Conservation (phyloP, 2,329 filamentous ascomycete genomes). For the Penicillium nordicum region DNA sequence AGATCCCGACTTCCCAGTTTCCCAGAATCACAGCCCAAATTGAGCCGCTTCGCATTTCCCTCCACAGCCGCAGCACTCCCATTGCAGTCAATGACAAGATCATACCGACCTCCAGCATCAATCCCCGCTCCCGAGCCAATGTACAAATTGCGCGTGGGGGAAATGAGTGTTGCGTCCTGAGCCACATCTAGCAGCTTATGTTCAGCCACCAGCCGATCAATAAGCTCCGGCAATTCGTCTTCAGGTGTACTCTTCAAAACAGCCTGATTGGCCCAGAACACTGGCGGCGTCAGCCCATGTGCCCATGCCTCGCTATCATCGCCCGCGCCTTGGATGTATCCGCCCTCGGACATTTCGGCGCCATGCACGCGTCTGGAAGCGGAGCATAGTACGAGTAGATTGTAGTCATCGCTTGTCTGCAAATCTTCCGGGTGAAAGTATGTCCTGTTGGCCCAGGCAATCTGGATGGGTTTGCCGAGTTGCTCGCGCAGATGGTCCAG, state of each 20-base stretch:
- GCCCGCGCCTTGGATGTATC: conserved; percentile 90
- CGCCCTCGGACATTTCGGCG: conserved; percentile 65
- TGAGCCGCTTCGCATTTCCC: conserved; percentile 41
- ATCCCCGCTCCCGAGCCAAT: conserved; percentile 29
- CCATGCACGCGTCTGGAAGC: conserved; percentile 70
- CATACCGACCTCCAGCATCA: conserved; percentile 44
- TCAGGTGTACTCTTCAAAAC: conserved; percentile 63
- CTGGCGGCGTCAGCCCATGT: conserved; percentile 66
- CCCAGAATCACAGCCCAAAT: conserved; percentile 64
- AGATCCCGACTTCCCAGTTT: conserved; percentile 82
- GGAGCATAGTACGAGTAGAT: conserved; percentile 79
- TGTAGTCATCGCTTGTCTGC: conserved; percentile 52
- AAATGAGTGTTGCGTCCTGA: conserved; percentile 31
- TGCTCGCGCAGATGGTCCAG: conserved; percentile 52
- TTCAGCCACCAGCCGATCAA: conserved; percentile 43
- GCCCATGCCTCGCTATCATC: conserved; percentile 97
- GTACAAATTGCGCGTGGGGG: conserved; percentile 40
- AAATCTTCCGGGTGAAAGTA: conserved; percentile 51
- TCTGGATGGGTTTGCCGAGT: conserved; percentile 68
- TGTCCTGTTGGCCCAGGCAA: conserved; percentile 76
- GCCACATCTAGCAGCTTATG: conserved; percentile 19
- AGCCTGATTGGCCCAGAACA: conserved; percentile 74
- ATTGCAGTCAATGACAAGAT: conserved; percentile 43
- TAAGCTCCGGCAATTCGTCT: conserved; percentile 56
- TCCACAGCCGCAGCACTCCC: conserved; percentile 34